phyloP scores from a whole-genome alignment of 73 alveolate genomes.

The Blepharisma japonicum region DNA sequence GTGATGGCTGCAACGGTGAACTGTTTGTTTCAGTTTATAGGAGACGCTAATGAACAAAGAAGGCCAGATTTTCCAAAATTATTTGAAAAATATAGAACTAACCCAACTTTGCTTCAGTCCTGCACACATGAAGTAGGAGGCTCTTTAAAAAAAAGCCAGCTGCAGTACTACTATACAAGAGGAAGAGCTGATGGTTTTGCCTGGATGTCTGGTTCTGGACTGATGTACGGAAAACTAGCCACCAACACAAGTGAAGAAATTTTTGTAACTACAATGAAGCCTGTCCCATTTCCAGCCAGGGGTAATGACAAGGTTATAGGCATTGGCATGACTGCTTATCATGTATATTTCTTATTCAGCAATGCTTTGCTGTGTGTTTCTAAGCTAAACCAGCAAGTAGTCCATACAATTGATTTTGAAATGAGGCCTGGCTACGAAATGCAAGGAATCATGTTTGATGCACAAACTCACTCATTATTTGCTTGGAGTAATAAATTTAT shows the following conservation, averaged over 20 bases:
- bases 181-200: constrained; percentile 29
- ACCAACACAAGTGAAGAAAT: constrained; percentile 1
- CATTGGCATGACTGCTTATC: constrained; percentile 48
- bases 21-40: constrained; percentile 11
- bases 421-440: constrained; percentile 39
- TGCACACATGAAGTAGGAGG: constrained; percentile 9
- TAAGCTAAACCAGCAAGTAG: constrained; percentile 59
- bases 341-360: constrained; percentile 48
- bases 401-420: constrained; percentile 41
- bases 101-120: constrained; percentile 14
- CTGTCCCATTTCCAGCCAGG: constrained; percentile 16
- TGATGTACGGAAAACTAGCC: constrained; percentile 14
- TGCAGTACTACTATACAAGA: not conserved
- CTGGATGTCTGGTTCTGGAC: constrained; percentile 19
- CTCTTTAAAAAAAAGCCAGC: constrained; percentile 20
- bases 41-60: constrained; percentile 12
- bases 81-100: not conserved
- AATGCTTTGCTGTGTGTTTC: constrained; percentile 50
- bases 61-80: constrained; percentile 21
- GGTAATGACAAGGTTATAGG: not conserved
- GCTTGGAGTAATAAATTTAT: constrained; percentile 39
- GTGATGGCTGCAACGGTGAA: constrained; percentile 11
- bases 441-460: constrained; percentile 49
- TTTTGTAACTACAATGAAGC: not conserved
- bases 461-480: constrained; percentile 46